Conservation (phyloP, 495 filamentous ascomycete genomes). For the Darksidea phi region DNA sequence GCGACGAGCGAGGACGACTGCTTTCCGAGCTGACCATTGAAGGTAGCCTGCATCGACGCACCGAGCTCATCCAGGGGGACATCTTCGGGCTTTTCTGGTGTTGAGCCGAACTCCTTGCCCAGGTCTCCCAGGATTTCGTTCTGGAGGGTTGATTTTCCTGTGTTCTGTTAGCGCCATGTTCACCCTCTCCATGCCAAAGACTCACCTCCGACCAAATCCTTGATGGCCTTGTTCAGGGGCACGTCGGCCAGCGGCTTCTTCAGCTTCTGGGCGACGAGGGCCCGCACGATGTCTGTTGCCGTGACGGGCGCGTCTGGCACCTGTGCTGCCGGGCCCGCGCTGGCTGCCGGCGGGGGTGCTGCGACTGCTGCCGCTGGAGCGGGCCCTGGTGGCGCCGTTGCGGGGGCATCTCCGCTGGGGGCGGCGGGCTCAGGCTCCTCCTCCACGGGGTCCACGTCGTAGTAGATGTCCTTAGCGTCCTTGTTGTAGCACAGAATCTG, state of each 20-base stretch:
- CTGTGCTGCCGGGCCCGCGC: slow-evolving; percentile 82
- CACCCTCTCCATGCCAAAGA: slow-evolving; percentile 17
- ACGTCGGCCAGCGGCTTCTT: slow-evolving; percentile 91
- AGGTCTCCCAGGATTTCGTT: slow-evolving; percentile 95
- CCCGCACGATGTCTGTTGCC: slow-evolving; percentile 83
- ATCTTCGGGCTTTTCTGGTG: slow-evolving; percentile 98
- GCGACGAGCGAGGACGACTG: slow-evolving; percentile 93
- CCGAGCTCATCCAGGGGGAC: slow-evolving; percentile 93
- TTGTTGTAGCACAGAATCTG: slow-evolving; percentile 99
- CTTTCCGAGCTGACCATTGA: slow-evolving; percentile 96
- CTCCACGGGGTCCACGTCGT: slow-evolving; percentile 93
- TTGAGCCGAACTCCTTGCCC: slow-evolving; percentile 97
- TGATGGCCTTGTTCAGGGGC: slow-evolving; percentile 94
- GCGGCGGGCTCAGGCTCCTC: slow-evolving; percentile 71
- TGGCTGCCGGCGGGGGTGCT: slow-evolving; percentile 60
- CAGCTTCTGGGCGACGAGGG: slow-evolving; percentile 95
- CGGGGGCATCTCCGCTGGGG: slow-evolving; percentile 48
- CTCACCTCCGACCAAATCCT: slow-evolving; percentile 96
- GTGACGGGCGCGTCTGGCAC: slow-evolving; percentile 83
- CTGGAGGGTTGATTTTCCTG: slow-evolving; percentile 95
- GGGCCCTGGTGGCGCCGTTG: slow-evolving; percentile 45
- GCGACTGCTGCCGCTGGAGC: slow-evolving; percentile 52
- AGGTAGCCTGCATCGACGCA: slow-evolving; percentile 93
- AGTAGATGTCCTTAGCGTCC: slow-evolving; percentile 99
- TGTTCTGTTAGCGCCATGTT: slow-evolving; percentile 7